Conservation (phyloP, 2,329 filamentous ascomycete species). For the Pseudogymnoascus sp. region DNA sequence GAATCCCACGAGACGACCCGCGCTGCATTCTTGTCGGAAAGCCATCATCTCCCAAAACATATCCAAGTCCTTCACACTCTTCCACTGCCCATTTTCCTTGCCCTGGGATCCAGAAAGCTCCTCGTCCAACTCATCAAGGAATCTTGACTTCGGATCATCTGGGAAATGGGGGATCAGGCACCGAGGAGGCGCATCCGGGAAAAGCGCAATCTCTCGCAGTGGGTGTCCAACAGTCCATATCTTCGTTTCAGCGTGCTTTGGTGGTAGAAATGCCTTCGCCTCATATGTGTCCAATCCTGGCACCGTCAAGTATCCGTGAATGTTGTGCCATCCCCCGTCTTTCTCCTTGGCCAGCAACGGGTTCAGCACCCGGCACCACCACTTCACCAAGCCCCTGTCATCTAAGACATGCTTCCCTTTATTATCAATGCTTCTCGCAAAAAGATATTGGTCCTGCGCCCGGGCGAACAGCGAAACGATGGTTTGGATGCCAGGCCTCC, state of each 20-base stretch:
- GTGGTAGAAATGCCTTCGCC: conserved; percentile 68
- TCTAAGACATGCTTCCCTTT: conserved; percentile 81
- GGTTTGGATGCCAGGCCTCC: conserved; percentile 55
- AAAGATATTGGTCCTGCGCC: conserved; percentile 88
- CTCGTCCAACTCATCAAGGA: conserved; percentile 80
- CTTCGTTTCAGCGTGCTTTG: conserved; percentile 32
- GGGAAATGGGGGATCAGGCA: conserved; percentile 86
- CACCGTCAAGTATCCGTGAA: conserved; percentile 76
- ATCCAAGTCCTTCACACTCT: conserved; percentile 72
- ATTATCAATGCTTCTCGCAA: conserved; percentile 84
- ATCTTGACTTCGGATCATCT: conserved; percentile 90
- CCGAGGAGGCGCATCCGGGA: conserved; percentile 61
- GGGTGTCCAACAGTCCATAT: conserved; percentile 64
- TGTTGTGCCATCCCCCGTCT: conserved; percentile 32
- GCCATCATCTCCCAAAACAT: conserved; percentile 99
- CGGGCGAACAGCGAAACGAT: conserved; percentile 87
- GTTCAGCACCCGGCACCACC: conserved; percentile 89
- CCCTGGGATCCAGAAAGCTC: conserved; percentile 53
- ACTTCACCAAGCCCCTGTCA: conserved; percentile 80
- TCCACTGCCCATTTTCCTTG: conserved; percentile 63
- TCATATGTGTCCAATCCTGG: conserved; percentile 81
- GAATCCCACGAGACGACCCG: conserved; percentile 85
- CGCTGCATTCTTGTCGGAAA: conserved; percentile 89
- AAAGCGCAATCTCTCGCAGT: conserved; percentile 55
- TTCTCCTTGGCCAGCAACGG: conserved; percentile 47